A percentile compares a stretch with the other conserved stretches of the same genome.
Conservation (phyloP, 192 early-diverging fungal genomes). For the Gigaspora rosea region DNA sequence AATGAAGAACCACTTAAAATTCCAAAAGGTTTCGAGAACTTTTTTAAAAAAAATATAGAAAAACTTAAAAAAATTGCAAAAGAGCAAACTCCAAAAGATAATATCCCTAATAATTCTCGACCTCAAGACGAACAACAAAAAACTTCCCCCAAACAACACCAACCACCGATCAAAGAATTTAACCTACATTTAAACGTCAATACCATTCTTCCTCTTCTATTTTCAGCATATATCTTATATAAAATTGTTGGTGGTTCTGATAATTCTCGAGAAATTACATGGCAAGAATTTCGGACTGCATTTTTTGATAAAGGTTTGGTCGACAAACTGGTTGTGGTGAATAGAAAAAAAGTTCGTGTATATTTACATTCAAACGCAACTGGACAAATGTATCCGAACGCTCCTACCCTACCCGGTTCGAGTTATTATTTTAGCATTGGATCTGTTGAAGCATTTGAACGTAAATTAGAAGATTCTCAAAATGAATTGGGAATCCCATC, state of each 20-base stretch:
- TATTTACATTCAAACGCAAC: slow-evolving; percentile 57
- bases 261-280: slow-evolving; percentile 78
- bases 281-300: slow-evolving; percentile 87
- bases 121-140: slow-evolving; percentile 39
- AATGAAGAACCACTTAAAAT: slow-evolving; percentile 40
- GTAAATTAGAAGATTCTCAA: slow-evolving; percentile 86
- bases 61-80: slow-evolving; percentile 18
- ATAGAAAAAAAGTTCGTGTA: slow-evolving; percentile 82
- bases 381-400: slow-evolving; percentile 56
- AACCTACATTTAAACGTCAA: slow-evolving; percentile 47
- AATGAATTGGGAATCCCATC: slow-evolving; percentile 88
- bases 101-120: slow-evolving; percentile 32
- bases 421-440: slow-evolving; percentile 89
- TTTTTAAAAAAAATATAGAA: slow-evolving; percentile 53
- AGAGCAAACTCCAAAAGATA: slow-evolving; percentile 1
- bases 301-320: slow-evolving; percentile 93
- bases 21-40: slow-evolving; percentile 74
- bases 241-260: slow-evolving; percentile 50
- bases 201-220: slow-evolving; percentile 45
- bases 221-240: slow-evolving; percentile 55
- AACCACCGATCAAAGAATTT: slow-evolving; percentile 44
- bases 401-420: slow-evolving; percentile 44
- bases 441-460: slow-evolving; percentile 92
- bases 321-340: slow-evolving; percentile 85
- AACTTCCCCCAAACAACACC: slow-evolving; percentile 27